Percentiles rank a stretch among this genome's conserved stretches.
These are phyloP conservation scores for Dendrobium chrysotoxum DNA, from an alignment of 106 monocot species.

Conservation along the genomic window DNA sequence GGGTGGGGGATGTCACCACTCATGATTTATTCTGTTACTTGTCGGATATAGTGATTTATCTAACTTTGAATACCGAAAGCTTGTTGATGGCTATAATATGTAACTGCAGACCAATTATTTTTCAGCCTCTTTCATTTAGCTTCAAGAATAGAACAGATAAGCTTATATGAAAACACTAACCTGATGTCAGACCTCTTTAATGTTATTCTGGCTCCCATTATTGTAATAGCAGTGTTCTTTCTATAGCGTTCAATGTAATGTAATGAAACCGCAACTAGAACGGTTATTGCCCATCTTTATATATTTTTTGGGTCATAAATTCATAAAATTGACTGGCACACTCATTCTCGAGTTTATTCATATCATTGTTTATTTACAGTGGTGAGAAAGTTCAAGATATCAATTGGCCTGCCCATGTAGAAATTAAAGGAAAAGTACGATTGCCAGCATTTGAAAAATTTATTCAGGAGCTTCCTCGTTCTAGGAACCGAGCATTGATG, in stretches of 20 bases:
- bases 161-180: background rate
- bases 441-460: constrained; percentile 82
- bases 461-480: constrained; percentile 79
- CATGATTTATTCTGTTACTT: background rate
- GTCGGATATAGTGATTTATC: background rate
- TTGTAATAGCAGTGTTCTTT: background rate
- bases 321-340: background rate
- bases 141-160: background rate
- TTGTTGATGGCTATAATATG: background rate
- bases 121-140: background rate
- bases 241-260: background rate
- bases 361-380: constrained; percentile 26
- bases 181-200: background rate
- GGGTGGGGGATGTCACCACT: background rate
- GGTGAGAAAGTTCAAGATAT: constrained; percentile 56
- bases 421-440: constrained; percentile 78
- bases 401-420: constrained; percentile 58
- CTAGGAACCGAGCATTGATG: constrained; percentile 67
- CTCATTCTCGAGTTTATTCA: background rate
- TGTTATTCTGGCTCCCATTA: background rate
- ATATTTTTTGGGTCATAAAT: background rate
- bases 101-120: background rate
- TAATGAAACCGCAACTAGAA: background rate
- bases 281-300: background rate
- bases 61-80: background rate